Percentiles rank a stretch among this genome's conserved stretches.
These are phyloP conservation scores for Candida neerlandica DNA, from an alignment of 1,139 yeast genomes.

Conservation along the genomic window DNA sequence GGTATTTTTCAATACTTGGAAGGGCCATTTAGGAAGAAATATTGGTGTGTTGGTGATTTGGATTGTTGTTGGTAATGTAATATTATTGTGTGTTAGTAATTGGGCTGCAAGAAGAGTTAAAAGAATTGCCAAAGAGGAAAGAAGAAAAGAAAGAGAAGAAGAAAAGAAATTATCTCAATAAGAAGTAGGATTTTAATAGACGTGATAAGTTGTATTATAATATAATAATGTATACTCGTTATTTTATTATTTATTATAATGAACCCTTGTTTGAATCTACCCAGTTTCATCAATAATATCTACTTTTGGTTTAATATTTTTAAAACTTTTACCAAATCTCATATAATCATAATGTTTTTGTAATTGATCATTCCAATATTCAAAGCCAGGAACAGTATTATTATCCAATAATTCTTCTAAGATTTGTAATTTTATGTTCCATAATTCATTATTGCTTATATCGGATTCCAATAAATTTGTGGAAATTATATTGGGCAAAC, in stretches of 20 bases:
- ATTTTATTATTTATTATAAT: no score
- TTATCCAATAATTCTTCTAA: slow-evolving; percentile 26
- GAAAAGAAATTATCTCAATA: background rate
- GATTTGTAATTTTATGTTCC: slow-evolving; percentile 28
- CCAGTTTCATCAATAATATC: slow-evolving; percentile 31
- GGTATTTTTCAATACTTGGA: slow-evolving; percentile 57
- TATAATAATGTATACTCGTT: no score
- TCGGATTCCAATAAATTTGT: slow-evolving; percentile 22
- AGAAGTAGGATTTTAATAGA: no score
- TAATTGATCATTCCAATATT: slow-evolving; percentile 30
- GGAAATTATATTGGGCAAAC: slow-evolving; percentile 31
- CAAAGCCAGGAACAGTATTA: slow-evolving; percentile 21
- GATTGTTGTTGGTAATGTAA: slow-evolving; percentile 50
- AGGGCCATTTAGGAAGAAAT: slow-evolving; percentile 57
- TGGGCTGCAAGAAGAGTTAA: slow-evolving; percentile 15
- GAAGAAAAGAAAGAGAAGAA: slow-evolving; percentile 7
- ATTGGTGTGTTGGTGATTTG: slow-evolving; percentile 61
- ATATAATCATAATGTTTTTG: slow-evolving; percentile 25
- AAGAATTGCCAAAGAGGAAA: slow-evolving; percentile 10
- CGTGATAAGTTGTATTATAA: no score
- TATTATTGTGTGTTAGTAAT: slow-evolving; percentile 16
- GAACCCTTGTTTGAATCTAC: slow-evolving; percentile 5
- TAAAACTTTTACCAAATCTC: slow-evolving; percentile 33
- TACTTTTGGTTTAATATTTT: slow-evolving; percentile 28
- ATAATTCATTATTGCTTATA: slow-evolving; percentile 26